These are phyloP conservation scores for Cladosporium phlei DNA, from an alignment of 2,329 filamentous ascomycete genomes.

Conservation along the genomic window DNA sequence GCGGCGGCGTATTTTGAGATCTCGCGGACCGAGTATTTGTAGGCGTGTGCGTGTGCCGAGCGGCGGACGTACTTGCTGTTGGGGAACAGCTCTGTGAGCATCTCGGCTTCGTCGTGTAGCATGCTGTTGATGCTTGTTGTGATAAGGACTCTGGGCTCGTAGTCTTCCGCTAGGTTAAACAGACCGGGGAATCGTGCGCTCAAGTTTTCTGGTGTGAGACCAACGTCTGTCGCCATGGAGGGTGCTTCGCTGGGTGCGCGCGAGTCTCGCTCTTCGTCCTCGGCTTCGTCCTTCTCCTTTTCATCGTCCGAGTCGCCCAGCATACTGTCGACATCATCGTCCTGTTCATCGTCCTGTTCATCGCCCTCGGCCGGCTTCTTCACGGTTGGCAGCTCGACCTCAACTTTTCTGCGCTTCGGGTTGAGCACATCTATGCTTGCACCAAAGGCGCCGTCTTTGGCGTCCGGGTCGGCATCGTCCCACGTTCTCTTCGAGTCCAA, in stretches of 20 bases:
- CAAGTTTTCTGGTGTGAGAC: constrained; percentile 57
- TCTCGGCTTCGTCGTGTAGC: constrained; percentile 74
- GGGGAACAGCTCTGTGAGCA: constrained; percentile 78
- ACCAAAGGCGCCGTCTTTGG: constrained; percentile 36
- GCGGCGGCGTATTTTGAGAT: constrained; percentile 82
- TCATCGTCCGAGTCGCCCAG: constrained; percentile 57
- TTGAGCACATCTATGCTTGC: constrained; percentile 43
- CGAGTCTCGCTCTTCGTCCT: constrained; percentile 19
- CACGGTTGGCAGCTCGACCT: constrained; percentile 19
- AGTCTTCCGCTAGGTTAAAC: constrained; percentile 49
- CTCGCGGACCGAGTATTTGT: constrained; percentile 90
- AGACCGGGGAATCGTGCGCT: constrained; percentile 57
- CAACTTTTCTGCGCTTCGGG: constrained; percentile 42
- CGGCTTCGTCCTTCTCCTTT: constrained; percentile 44
- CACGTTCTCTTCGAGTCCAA: constrained; percentile 85
- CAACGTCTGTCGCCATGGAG: constrained; percentile 56
- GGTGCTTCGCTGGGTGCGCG: constrained; percentile 41
- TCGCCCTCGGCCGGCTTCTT: constrained; percentile 33
- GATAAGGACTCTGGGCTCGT: constrained; percentile 76
- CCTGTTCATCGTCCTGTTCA: constrained; percentile 46
- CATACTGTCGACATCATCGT: constrained; percentile 75
- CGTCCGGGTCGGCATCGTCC: constrained; percentile 54
- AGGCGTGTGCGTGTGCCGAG: constrained; percentile 72
- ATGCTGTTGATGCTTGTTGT: constrained; percentile 88
- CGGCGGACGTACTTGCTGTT: constrained; percentile 76